Evolutionary conservation across 495 filamentous ascomycete genomes (phyloP), one percentile per base, ranked within the genome.

Genomic region (Aspergillus conjunctus): DNA sequence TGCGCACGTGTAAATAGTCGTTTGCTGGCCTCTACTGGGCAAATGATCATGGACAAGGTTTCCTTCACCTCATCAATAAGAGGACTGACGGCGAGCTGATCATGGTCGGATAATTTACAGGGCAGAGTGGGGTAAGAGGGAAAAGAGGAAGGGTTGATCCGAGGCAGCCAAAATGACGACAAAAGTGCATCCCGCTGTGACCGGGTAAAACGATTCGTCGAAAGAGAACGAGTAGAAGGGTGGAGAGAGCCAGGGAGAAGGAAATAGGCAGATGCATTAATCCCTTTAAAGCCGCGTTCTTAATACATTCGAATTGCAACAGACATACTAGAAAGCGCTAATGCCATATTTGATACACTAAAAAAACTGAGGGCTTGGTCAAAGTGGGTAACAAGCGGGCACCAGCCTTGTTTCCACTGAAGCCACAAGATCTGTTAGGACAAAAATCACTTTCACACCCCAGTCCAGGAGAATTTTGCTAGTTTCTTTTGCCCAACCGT

Each of bases 291-390:
- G 41, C 60, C 37, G 45, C 39, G 20, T 50, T 53, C 44, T 63
- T 52, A 51, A 56, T 59, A 59, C 34, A 56, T 26, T 2, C 26
- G 26, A 26, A 5, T 14, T 59, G 54, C 57, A 49, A 31, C 15
- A 31, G 46, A 30, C 31, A 54, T 34, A 20, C 44, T 54, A 49
- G 31, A 60, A n/a, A 52, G 44, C 21, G 54, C 54, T 50, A 60
- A 63, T 61, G 54, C 60, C 46, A 51, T 60, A 30, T 61, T 59
- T 43, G 54, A 67, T 61, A 61, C 65, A 64, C 48, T 53, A 58
- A 63, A 39, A 58, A 58, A 51, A 57, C 51, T 22, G 54, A n/a
- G 51, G 43, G 61, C 55, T 34, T 56, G 52, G 41, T 54, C 14
- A 59, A 50, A 37, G 44, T 26, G 41, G 41, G 45, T 49, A 52